Percentiles rank a stretch among this genome's conserved stretches.
Conservation (phyloP, 2,329 filamentous ascomycete genomes). For the Tolypocladium nubicola region DNA sequence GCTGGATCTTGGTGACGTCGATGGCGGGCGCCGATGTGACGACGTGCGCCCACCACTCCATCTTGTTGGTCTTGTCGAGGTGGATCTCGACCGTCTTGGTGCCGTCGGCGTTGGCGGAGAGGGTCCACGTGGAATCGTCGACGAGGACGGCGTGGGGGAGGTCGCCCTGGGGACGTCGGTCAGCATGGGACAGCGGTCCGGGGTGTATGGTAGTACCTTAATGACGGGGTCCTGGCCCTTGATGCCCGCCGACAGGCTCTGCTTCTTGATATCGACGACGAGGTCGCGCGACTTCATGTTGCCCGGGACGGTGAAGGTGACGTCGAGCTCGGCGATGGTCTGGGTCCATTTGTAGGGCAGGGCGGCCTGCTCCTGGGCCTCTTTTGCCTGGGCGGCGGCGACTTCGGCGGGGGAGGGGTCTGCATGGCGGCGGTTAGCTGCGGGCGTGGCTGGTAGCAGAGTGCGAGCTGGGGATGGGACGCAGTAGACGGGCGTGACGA, state of each 20-base stretch:
- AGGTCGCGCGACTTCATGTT: conserved; percentile 81
- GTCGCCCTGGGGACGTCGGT: conserved; percentile 50
- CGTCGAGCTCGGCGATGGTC: conserved; percentile 78
- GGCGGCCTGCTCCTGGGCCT: conserved; percentile 77
- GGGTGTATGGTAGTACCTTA: conserved; percentile 41
- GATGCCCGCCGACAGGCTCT: conserved; percentile 64
- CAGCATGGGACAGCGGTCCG: background rate
- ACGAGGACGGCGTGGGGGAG: conserved; percentile 69
- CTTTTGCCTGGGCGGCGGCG: conserved; percentile 54
- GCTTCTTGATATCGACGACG: conserved; percentile 72
- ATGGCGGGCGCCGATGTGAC: conserved; percentile 80
- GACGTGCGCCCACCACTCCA: conserved; percentile 97
- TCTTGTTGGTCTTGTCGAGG: conserved; percentile 91
- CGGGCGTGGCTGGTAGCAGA: background rate
- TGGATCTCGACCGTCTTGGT: conserved; percentile 63
- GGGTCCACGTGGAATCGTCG: conserved; percentile 93
- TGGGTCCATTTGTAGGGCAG: conserved; percentile 98
- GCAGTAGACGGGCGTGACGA: background rate
- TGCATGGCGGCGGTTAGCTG: conserved; percentile 12
- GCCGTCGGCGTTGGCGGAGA: conserved; percentile 62
- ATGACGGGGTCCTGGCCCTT: conserved; percentile 85
- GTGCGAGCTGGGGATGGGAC: background rate
- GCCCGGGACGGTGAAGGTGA: conserved; percentile 66
- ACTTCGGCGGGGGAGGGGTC: conserved; percentile 46
- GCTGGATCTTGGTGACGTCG: conserved; percentile 89